A percentile compares a stretch with the other conserved stretches of the same genome.
Conservation (phyloP, 2,329 filamentous ascomycete genomes). For the Sporothrix protearum region DNA sequence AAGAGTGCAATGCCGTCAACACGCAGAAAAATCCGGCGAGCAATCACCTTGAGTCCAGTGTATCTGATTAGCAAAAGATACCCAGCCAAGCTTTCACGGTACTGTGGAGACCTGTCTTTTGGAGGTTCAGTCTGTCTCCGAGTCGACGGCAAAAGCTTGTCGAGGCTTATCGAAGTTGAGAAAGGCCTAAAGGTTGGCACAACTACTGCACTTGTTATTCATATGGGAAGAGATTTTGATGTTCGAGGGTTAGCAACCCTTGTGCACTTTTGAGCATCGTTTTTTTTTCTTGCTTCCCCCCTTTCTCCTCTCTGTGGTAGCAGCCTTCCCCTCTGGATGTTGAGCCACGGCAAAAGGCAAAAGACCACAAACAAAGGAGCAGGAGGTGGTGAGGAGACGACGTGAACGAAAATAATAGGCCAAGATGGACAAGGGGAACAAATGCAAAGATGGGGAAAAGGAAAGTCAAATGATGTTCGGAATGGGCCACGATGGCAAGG, state of each 20-base stretch:
- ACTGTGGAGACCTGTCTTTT: not conserved
- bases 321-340: not conserved
- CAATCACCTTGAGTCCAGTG: not conserved
- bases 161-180: not conserved
- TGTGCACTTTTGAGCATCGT: not conserved
- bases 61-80: not conserved
- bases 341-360: not conserved
- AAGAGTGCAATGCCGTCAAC: not conserved
- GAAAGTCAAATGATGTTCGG: not conserved
- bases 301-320: not conserved
- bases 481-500: not conserved
- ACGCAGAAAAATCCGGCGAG: not conserved
- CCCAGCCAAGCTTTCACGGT: not conserved
- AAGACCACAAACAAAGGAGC: not conserved
- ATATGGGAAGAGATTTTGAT: not conserved
- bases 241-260: not conserved
- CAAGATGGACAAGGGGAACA: not conserved
- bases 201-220: not conserved
- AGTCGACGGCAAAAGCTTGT: not conserved
- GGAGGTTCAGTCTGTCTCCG: not conserved
- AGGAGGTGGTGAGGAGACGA: not conserved
- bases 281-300: not conserved
- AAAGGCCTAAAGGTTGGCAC: not conserved
- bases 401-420: not conserved
- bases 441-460: not conserved